phyloP scores from a whole-genome alignment of 768 basidiomycete species.

The Boletus sensibilis region DNA sequence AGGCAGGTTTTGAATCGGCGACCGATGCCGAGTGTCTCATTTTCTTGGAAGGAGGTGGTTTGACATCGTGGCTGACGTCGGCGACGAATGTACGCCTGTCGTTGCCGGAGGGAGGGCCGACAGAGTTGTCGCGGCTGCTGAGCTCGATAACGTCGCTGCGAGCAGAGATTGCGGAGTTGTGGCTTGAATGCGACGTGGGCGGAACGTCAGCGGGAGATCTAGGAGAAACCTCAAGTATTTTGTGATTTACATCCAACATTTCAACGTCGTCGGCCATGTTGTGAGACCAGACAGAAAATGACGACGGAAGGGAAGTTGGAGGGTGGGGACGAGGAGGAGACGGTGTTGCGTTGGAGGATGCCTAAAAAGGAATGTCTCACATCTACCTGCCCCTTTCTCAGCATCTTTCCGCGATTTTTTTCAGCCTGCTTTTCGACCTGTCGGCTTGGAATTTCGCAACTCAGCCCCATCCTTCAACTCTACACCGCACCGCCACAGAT shows the following conservation, averaged over 20 bases:
- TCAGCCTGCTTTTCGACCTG: constrained; percentile 20
- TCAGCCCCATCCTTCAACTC: constrained; percentile 2
- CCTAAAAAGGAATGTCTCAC: constrained; percentile 39
- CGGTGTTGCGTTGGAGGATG: constrained; percentile 33
- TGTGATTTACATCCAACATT: constrained; percentile 24
- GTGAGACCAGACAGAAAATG: background rate
- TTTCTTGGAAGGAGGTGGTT: constrained; percentile 33
- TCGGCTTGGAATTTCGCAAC: constrained; percentile 28
- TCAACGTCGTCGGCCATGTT: constrained; percentile 31
- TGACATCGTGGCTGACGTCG: constrained; percentile 22
- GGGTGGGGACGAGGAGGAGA: constrained; percentile 29
- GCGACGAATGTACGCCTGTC: constrained; percentile 10
- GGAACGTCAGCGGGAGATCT: constrained; percentile 8
- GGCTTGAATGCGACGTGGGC: constrained; percentile 14
- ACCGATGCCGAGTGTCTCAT: constrained; percentile 26
- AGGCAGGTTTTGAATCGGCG: constrained; percentile 27
- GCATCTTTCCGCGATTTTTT: constrained; percentile 30
- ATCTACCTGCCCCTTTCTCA: constrained; percentile 27
- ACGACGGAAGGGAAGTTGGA: constrained; percentile 9
- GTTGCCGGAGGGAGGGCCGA: constrained; percentile 14
- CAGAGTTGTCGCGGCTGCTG: constrained; percentile 33
- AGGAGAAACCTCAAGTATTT: background rate
- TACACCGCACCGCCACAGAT: constrained; percentile 16
- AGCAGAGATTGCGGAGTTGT: constrained; percentile 17
- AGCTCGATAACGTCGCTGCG: constrained; percentile 28